Evolutionary conservation across 768 basidiomycete species (phyloP), one percentile per base, ranked within the genome.

Genomic region (Suillus bovinus): DNA sequence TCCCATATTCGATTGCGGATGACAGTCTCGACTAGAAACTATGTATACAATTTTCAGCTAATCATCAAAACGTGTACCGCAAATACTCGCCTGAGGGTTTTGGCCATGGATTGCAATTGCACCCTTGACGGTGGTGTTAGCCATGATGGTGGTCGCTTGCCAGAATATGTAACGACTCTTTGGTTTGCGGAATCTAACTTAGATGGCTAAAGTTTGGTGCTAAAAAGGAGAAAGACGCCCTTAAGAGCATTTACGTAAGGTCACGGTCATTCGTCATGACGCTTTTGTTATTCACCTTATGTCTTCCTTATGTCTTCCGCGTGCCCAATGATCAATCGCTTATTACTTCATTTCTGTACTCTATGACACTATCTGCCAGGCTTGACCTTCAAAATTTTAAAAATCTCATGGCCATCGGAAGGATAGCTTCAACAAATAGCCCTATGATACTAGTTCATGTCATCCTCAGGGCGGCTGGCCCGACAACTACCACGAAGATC

Each of bases 1-100:
- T 99, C 96, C 81, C 96, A 99, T 64, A 99, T 97, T 64, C 97
- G 86, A 71, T 89, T 93, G 59, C 97, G 88, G 67, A 99, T 96
- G 65, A 98, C 93, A 41, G 93, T 96, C 81, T 99, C 97, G 33
- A 99, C 90, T 75, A 99, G 80, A 75, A 84, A 93, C 94, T 97
- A 73, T n/a, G n/a, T n/a, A n/a, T 53, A 63, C 9, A 69, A 64
- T 71, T 67, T 64, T 67, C 71, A 67, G 38, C 63, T 38, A n/a
- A 34, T 58, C 20, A 61, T 17, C 17, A 2, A 1, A 22, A 56
- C 22, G 62, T 55, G 27, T 41, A 16, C n/a, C 3, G 16, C 10
- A 14, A 17, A 17, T n/a, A 49, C 70, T 58, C 71, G 95, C 96
- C 84, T 99, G 96, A 13, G 96, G 96, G 77, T 98, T 99, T 69